A percentile compares a stretch with the other conserved stretches of the same genome.
Evolutionary conservation across 768 basidiomycete genomes (phyloP).

Genomic region (Artomyces pyxidatus): DNA sequence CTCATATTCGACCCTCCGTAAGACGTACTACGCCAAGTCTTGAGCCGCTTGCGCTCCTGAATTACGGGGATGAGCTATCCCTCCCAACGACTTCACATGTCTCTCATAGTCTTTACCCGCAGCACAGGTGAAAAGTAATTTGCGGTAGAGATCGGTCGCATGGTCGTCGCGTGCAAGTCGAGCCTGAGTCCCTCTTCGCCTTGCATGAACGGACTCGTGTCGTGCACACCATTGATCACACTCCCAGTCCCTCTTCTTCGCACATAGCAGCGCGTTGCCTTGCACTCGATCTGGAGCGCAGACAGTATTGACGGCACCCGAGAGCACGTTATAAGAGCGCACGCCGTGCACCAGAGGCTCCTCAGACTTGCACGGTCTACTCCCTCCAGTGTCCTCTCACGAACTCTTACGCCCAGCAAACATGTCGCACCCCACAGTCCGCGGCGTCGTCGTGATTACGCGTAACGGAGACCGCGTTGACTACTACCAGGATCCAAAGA

Average conservation of each 20-base stretch:
- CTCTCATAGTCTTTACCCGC: too few species aligned
- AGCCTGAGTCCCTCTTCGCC: too few species aligned
- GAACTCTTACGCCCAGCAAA: slow-evolving; percentile 5
- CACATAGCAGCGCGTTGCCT: neutral
- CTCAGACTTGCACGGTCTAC: slow-evolving; percentile 14
- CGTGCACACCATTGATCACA: slow-evolving; percentile 11
- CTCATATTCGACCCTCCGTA: too few species aligned
- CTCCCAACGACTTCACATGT: too few species aligned
- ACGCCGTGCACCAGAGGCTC: neutral
- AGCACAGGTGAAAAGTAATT: too few species aligned
- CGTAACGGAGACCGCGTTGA: slow-evolving; percentile 71
- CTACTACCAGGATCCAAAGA: slow-evolving; percentile 64
- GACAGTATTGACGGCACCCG: slow-evolving; percentile 2
- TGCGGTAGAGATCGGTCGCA: too few species aligned
- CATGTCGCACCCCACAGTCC: slow-evolving; percentile 44
- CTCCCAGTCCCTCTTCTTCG: neutral
- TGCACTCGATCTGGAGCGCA: too few species aligned
- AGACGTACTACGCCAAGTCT: too few species aligned
- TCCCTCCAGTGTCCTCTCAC: slow-evolving; percentile 8
- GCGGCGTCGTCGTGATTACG: slow-evolving; percentile 70
- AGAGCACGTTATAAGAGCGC: slow-evolving; percentile 4
- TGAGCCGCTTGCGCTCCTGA: too few species aligned
- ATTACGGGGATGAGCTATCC: too few species aligned
- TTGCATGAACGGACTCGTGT: neutral
- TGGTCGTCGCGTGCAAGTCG: too few species aligned